These are phyloP conservation scores for Colletotrichum euphorbiae DNA, from an alignment of 2,329 filamentous ascomycete species.

Conservation along the genomic window DNA sequence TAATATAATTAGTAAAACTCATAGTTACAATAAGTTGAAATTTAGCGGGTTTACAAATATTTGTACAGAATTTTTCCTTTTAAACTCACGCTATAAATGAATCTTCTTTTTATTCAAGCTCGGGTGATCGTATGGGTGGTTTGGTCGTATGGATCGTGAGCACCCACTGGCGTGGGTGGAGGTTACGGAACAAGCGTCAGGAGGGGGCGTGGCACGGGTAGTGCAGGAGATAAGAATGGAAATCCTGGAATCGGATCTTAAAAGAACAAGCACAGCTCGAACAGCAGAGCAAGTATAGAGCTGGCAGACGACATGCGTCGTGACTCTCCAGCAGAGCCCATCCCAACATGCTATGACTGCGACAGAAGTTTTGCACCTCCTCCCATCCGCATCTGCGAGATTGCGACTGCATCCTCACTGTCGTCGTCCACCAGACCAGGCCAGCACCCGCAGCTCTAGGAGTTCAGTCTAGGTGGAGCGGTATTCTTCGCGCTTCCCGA, in stretches of 20 bases:
- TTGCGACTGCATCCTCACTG: slow-evolving; percentile 5
- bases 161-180: too few species aligned
- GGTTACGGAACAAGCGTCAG: too few species aligned
- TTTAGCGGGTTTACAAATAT: too few species aligned
- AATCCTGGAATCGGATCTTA: slow-evolving; percentile 13
- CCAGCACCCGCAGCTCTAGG: slow-evolving; percentile 18
- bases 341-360: background rate
- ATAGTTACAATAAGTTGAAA: too few species aligned
- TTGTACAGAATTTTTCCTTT: too few species aligned
- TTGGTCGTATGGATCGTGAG: too few species aligned
- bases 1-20: too few species aligned
- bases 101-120: too few species aligned
- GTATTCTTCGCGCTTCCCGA: slow-evolving; percentile 33
- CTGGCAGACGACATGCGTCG: slow-evolving; percentile 14
- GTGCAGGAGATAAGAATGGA: slow-evolving; percentile 13
- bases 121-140: too few species aligned
- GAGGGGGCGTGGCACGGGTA: background rate
- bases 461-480: slow-evolving; percentile 7
- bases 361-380: background rate
- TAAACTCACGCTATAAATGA: too few species aligned
- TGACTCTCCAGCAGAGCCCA: slow-evolving; percentile 23
- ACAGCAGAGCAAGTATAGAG: background rate
- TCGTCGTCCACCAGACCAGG: slow-evolving; percentile 17
- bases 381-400: slow-evolving; percentile 7
- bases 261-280: background rate